Base-by-base conservation (phyloP, 2,329 filamentous ascomycete genomes). In the Diaporthe sp. region DNA sequence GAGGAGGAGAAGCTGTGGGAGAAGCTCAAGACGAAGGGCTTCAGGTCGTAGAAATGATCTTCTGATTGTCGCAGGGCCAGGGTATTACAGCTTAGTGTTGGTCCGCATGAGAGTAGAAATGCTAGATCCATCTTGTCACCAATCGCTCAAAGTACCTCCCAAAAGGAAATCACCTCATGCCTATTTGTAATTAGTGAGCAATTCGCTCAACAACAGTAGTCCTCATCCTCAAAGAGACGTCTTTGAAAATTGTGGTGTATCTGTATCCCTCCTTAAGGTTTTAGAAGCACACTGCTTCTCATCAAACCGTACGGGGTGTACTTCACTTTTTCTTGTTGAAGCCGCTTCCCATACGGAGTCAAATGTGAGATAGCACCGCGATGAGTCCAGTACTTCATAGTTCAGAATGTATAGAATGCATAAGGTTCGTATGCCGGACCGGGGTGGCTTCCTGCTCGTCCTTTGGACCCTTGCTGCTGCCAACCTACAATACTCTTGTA, bases 1-100 rank as follows among this genome's bases (percentile, higher is more conserved):
- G 77, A 74, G 53, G 77, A 78, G 67, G 77, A 78, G 61, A 75
- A 76, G 71, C 22, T 78, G 12, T 78, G 70, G 69, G 75, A 74
- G 25, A 61, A 76, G 39, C 72, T 78, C 9, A 75, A 77, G 65
- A 69, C 46, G 10, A 77, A 75, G 57, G 77, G 77, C n/a, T 61
- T 78, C 59, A 68, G 34, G 46, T 25, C 15, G 2, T 49, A n/a
- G 51, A 8, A 1, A 3, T 3, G 10, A 12, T 39, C 7, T 10
- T 19, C 2, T 37, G 1, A 12, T 13, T 5, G 19, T n/a, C n/a
- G 22, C 7, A 25, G 9, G 15, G 31, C 31, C 13, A 22, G 22
- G 34, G 4, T 39, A 28, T 13, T 13, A 42, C 4, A 12, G 31
- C 22, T 22, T 53, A 39, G 2, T 13, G 8, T 2, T 19, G 8